These are phyloP conservation scores for Trichoderma gamsii DNA, from an alignment of 495 filamentous ascomycete genomes.

Conservation along the genomic window DNA sequence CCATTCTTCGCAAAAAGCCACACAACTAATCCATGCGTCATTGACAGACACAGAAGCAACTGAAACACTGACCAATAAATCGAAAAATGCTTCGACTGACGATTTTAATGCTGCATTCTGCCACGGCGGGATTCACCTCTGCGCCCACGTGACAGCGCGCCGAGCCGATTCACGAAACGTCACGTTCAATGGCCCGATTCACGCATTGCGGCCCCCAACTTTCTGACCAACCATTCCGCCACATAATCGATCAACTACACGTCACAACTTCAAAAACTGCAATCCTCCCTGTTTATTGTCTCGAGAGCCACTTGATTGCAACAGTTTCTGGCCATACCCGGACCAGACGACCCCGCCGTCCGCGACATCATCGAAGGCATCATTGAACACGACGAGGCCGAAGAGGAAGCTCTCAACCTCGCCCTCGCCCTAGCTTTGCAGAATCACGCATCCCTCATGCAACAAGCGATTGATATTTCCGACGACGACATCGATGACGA, in stretches of 20 bases:
- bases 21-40: too few species aligned
- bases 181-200: not conserved
- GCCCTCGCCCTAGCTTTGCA: slow-evolving; percentile 39
- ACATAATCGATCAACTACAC: too few species aligned
- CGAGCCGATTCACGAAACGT: not conserved
- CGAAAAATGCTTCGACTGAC: too few species aligned
- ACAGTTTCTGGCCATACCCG: too few species aligned
- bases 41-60: too few species aligned
- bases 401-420: slow-evolving; percentile 41
- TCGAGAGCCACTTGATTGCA: too few species aligned
- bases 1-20: not conserved
- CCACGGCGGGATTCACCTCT: not conserved
- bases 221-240: not conserved
- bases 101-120: not conserved
- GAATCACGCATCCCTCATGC: slow-evolving; percentile 20
- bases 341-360: not conserved
- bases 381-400: slow-evolving; percentile 27
- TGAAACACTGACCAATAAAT: not conserved
- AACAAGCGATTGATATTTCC: not conserved
- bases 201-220: not conserved
- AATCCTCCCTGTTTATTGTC: too few species aligned
- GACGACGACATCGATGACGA: not conserved
- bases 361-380: not conserved
- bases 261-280: too few species aligned
- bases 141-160: slow-evolving; percentile 22